Base-by-base conservation (phyloP, 1,139 yeast genomes). In the Sporopachydermia cereana region DNA sequence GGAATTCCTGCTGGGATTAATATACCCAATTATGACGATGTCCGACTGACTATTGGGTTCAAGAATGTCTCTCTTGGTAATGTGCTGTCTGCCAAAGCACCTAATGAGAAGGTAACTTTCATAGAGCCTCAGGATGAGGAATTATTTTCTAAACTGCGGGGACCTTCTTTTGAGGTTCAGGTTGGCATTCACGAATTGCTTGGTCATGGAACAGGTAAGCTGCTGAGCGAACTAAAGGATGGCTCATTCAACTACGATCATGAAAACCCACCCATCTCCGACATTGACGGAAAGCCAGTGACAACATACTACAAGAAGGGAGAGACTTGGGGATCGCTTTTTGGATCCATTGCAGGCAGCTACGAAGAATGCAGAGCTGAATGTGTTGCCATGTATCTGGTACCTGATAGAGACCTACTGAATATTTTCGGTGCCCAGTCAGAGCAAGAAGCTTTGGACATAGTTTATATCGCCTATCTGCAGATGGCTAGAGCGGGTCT, bases 361-460 rank as follows among this genome's bases (percentile, higher is more conserved):
- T 85, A 82, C 58, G 96, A 86, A 63, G 96, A 86, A 61, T 85
- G 95, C 62, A 77, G 96, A 55, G 96, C 96, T 25, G 96, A 86
- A 61, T 75, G 82, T 49, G 94, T 86, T 45, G 95, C 95, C 2
- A 73, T 86, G 73, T 84, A 76, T 60, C 71, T 86, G 54, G 76
- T 83, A 54, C 76, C 89, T 44, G 80, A 81, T 60, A 67, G 75
- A 48, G 71, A 77, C 46, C 71, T 86, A 24, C 69, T 85, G 51
- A 74, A 76, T 29, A 82, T 84, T 45, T 86, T 86, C 59, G 95
- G 85, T 2, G 80, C 79, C 55, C 63, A 65, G 12, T 64, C 68
- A 4, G 66, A 69, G 42, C 66, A 70, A 45, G 84, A 76, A 47
- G 85, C 81, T 55, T 74, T 76, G 34, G 80, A 76, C 51, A 77